These are phyloP conservation scores for Tuctoria greenei DNA, from an alignment of 176 grass and related monocot species.

Conservation along the genomic window DNA sequence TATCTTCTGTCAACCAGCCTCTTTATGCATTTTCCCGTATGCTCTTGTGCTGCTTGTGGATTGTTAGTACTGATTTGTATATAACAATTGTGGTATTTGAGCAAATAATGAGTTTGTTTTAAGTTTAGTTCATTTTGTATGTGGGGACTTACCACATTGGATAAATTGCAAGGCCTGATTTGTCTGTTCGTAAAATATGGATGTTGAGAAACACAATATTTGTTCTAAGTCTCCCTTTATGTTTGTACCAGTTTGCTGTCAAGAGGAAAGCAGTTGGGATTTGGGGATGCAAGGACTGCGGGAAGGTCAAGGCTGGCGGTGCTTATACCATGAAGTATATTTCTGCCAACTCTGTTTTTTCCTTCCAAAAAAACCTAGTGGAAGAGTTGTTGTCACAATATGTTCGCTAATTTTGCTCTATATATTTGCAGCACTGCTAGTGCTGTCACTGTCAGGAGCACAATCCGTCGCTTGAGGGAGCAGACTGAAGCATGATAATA, in stretches of 20 bases:
- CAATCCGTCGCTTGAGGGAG: conserved; percentile 80
- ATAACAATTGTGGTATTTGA: too few species aligned
- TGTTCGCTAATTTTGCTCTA: neutral
- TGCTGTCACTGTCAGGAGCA: conserved; percentile 86
- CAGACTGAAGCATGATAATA: conserved; percentile 66
- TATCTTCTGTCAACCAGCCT: neutral
- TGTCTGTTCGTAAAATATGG: too few species aligned
- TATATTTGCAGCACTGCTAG: conserved; percentile 66
- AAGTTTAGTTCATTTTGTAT: too few species aligned
- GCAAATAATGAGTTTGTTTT: too few species aligned
- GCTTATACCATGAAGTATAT: conserved; percentile 81
- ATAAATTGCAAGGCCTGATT: too few species aligned
- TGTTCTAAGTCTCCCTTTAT: neutral
- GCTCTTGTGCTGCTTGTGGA: too few species aligned
- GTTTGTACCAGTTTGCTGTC: conserved; percentile 62
- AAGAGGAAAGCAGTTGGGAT: conserved; percentile 94
- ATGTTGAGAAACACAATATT: too few species aligned
- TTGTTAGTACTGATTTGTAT: too few species aligned
- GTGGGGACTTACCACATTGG: too few species aligned
- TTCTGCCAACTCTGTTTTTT: neutral
- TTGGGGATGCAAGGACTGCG: conserved; percentile 93
- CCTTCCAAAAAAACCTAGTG: too few species aligned
- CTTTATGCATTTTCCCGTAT: neutral
- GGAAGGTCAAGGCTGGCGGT: conserved; percentile 88
- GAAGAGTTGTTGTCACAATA: neutral